phyloP scores from a whole-genome alignment of 2,329 filamentous ascomycete genomes.

The Exophiala xenobiotica region DNA sequence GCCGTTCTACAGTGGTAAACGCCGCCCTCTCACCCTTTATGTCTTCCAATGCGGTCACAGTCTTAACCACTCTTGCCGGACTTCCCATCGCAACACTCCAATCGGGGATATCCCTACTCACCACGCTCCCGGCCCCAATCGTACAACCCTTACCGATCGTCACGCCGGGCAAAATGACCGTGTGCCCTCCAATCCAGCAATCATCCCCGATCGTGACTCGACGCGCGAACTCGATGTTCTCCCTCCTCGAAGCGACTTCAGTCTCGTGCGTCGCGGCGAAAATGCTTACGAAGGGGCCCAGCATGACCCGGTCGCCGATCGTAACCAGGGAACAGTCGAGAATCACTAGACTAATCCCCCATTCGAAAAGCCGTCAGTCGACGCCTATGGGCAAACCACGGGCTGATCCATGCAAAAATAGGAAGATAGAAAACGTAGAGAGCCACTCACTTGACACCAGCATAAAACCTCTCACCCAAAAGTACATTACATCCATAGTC shows the following conservation, averaged over 20 bases:
- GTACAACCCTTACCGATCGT: slow-evolving; percentile 43
- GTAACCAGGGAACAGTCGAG: slow-evolving; percentile 54
- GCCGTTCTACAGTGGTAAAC: not conserved
- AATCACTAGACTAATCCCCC: slow-evolving; percentile 33
- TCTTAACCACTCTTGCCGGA: slow-evolving; percentile 38
- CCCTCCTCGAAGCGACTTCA: slow-evolving; percentile 48
- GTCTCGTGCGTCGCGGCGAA: slow-evolving; percentile 55
- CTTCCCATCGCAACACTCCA: slow-evolving; percentile 41
- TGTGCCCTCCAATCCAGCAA: slow-evolving; percentile 51
- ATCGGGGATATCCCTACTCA: slow-evolving; percentile 40
- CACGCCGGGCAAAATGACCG: slow-evolving; percentile 43
- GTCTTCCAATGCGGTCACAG: slow-evolving; percentile 11
- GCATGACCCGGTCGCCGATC: slow-evolving; percentile 53
- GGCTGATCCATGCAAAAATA: too few species aligned
- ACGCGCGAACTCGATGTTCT: slow-evolving; percentile 51
- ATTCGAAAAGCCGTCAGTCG: not conserved
- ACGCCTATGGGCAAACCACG: too few species aligned
- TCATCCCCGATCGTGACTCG: slow-evolving; percentile 51
- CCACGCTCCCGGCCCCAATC: slow-evolving; percentile 41
- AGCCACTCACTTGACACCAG: slow-evolving; percentile 35
- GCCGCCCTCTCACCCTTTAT: not conserved
- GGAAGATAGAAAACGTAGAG: too few species aligned
- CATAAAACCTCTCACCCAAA: slow-evolving; percentile 63
- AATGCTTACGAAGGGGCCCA: slow-evolving; percentile 55
- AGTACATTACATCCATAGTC: slow-evolving; percentile 67